A percentile compares a stretch with the other conserved stretches of the same genome.
Conservation (phyloP, 1,284 basidiomycete genomes). For the Puccinia triticina region DNA sequence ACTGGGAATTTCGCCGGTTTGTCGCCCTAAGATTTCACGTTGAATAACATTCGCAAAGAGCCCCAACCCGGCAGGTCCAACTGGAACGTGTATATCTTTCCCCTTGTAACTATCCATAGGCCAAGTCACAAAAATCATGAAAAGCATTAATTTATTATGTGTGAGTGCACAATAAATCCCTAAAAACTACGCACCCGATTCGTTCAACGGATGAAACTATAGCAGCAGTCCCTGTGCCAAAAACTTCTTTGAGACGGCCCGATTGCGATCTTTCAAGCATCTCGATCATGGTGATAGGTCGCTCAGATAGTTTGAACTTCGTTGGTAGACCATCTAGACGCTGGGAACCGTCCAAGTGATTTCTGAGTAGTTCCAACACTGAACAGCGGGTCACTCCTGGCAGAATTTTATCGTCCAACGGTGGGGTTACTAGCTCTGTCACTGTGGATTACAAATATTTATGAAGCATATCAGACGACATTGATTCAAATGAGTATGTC, state of each 20-base stretch:
- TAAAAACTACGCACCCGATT: constrained; percentile 28
- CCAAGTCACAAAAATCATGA: not conserved
- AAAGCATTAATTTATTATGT: not conserved
- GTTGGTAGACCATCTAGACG: constrained; percentile 67
- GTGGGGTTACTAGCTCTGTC: constrained; percentile 83
- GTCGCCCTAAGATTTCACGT: constrained; percentile 82
- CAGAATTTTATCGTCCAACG: constrained; percentile 91
- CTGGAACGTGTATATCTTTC: constrained; percentile 79
- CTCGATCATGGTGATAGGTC: constrained; percentile 85
- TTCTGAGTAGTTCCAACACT: constrained; percentile 77
- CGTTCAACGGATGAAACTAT: constrained; percentile 57
- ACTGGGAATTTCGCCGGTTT: constrained; percentile 79
- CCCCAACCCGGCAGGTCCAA: constrained; percentile 83
- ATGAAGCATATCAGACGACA: not conserved
- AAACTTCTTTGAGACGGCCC: constrained; percentile 82
- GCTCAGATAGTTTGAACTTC: constrained; percentile 76
- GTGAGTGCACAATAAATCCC: not conserved
- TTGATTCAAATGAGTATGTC: not conserved
- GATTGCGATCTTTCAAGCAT: constrained; percentile 72
- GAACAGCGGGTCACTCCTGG: constrained; percentile 95
- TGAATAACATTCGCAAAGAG: constrained; percentile 79
- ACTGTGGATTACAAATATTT: constrained; percentile 60
- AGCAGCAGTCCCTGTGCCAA: constrained; percentile 90
- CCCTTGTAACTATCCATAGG: constrained; percentile 68
- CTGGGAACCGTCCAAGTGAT: constrained; percentile 69